phyloP scores from a whole-genome alignment of 2,329 filamentous ascomycete genomes.

The Huntiella savannae region DNA sequence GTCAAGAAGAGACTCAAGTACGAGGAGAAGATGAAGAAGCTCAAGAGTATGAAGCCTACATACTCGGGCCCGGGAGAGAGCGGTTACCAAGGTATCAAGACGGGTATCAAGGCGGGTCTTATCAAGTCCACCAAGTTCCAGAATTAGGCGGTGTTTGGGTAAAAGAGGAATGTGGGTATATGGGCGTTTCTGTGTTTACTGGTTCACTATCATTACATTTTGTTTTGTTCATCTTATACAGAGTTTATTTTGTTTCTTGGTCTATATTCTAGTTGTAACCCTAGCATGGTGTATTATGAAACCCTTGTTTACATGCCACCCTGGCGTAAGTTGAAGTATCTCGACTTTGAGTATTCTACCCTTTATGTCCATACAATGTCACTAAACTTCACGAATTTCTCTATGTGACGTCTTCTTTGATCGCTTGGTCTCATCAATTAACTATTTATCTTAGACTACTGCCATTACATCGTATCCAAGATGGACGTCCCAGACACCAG shows the following conservation, averaged over 20 bases:
- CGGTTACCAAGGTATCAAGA: conserved; percentile 78
- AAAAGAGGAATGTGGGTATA: conserved; percentile 11
- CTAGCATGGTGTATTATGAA: too few relatives aligned
- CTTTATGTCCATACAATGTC: too few relatives aligned
- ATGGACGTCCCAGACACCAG: conserved; percentile 13
- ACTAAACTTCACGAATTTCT: too few relatives aligned
- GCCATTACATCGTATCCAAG: neutral
- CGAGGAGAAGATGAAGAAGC: conserved; percentile 93
- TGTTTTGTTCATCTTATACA: neutral
- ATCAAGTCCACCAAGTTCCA: conserved; percentile 88
- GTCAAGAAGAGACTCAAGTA: conserved; percentile 98
- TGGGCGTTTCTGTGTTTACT: conserved; percentile 5
- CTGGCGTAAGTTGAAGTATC: too few relatives aligned
- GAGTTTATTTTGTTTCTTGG: neutral
- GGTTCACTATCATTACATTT: conserved; percentile 7
- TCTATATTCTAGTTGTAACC: too few relatives aligned
- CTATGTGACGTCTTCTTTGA: too few relatives aligned
- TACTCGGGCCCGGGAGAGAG: conserved; percentile 73
- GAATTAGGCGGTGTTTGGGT: conserved; percentile 10
- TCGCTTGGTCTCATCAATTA: neutral
- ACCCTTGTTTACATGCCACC: too few relatives aligned
- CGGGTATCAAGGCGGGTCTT: conserved; percentile 85
- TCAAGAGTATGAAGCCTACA: conserved; percentile 65
- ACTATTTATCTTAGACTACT: neutral
- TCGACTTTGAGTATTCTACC: too few relatives aligned